Percentiles rank a stretch among this genome's conserved stretches.
Conservation (phyloP, 78 protist species). For the Mantamonas sphyraenae region DNA sequence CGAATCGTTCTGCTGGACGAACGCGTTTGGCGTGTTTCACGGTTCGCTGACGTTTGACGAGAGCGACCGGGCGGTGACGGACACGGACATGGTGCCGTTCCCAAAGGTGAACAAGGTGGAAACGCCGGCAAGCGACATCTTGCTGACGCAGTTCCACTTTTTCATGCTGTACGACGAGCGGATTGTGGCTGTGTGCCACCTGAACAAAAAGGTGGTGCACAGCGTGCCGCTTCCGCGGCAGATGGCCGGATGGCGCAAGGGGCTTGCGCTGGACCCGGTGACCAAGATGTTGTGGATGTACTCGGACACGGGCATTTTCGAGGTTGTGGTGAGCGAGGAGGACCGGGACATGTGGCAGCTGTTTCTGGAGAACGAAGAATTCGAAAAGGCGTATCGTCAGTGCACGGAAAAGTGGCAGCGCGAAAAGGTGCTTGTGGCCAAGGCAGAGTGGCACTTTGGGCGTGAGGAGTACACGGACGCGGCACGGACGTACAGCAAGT, state of each 20-base stretch:
- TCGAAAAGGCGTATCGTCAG: constrained; percentile 43
- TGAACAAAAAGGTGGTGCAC: constrained; percentile 46
- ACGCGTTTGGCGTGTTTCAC: too few species aligned
- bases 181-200: constrained; percentile 36
- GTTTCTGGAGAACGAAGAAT: constrained; percentile 45
- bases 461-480: background rate
- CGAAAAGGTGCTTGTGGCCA: background rate
- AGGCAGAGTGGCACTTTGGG: background rate
- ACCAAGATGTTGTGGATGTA: constrained; percentile 36
- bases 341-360: constrained; percentile 61
- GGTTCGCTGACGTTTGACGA: too few species aligned
- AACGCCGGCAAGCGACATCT: too few species aligned
- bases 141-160: constrained; percentile 58
- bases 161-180: constrained; percentile 44
- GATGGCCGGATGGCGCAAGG: too few species aligned
- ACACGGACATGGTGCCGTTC: too few species aligned
- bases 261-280: background rate
- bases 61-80: too few species aligned
- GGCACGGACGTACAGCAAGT: constrained; percentile 64
- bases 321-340: constrained; percentile 26
- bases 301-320: constrained; percentile 25
- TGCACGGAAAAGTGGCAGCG: background rate
- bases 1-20: too few species aligned
- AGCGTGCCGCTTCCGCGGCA: too few species aligned
- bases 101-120: too few species aligned